phyloP scores from a whole-genome alignment of 352 stramenopile genomes.

The Pythium aquatile region DNA sequence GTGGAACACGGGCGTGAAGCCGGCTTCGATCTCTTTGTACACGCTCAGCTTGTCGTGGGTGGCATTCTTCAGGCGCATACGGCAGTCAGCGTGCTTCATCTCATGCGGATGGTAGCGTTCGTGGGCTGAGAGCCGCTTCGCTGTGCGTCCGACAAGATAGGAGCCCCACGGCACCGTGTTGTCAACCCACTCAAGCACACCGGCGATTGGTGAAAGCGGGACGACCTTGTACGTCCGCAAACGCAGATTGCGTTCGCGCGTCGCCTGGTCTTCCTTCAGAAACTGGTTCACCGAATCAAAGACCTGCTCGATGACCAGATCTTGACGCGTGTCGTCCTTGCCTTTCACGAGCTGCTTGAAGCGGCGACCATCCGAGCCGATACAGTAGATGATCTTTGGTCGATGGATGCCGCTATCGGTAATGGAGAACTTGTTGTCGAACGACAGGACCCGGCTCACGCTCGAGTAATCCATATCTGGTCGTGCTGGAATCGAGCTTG shows the following conservation, averaged over 20 bases:
- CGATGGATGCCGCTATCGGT: slow-evolving; percentile 94
- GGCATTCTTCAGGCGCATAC: slow-evolving; percentile 66
- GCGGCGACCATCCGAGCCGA: slow-evolving; percentile 88
- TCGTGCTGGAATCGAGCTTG: slow-evolving; percentile 55
- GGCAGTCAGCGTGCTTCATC: slow-evolving; percentile 88
- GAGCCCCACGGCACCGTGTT: slow-evolving; percentile 94
- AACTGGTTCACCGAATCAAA: slow-evolving; percentile 91
- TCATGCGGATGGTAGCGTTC: slow-evolving; percentile 94
- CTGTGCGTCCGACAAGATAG: slow-evolving; percentile 77
- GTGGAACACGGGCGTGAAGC: slow-evolving; percentile 97
- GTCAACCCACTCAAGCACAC: slow-evolving; percentile 98
- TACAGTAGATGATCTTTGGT: slow-evolving; percentile 97
- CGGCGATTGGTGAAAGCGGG: slow-evolving; percentile 86
- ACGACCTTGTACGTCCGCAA: slow-evolving; percentile 98
- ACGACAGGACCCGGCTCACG: slow-evolving; percentile 85
- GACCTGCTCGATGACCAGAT: slow-evolving; percentile 89
- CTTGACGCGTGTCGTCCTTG: slow-evolving; percentile 84
- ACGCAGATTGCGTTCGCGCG: slow-evolving; percentile 66
- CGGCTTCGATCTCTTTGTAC: slow-evolving; percentile 90
- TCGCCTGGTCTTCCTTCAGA: slow-evolving; percentile 62
- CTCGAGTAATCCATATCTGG: slow-evolving; percentile 81
- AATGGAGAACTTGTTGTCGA: slow-evolving; percentile 91
- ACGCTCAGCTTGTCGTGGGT: slow-evolving; percentile 67
- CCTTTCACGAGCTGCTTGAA: slow-evolving; percentile 98
- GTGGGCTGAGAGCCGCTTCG: slow-evolving; percentile 79